Base-by-base conservation (phyloP, 805 yeast genomes). In the Candida manassasensis region DNA sequence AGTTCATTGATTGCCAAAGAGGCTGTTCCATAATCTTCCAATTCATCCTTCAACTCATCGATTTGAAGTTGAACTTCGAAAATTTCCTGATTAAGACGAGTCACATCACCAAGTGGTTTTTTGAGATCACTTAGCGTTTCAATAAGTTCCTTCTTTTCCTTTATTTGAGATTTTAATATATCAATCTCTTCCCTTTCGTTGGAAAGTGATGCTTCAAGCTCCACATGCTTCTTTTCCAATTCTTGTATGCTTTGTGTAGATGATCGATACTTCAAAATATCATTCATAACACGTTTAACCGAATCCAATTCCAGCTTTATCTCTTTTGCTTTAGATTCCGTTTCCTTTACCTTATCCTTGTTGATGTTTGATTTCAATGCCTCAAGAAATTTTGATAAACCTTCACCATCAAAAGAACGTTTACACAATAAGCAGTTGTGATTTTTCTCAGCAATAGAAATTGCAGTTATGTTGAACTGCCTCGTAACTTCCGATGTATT, bases 341-440 rank as follows among this genome's bases (percentile, higher is more conserved):
- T 51, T 37, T 56, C 53, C 11, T 52, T 50, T 14, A 54, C 49
- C 10, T 52, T 55, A 40, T 54, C 50, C 3, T 56, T 48, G 19
- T 53, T 49, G 13, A 64, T 50, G 34, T 56, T 61, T 3, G 47
- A 44, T 32, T 56, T 44, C 12, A 66, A 42, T n/a, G 53, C 54
- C 6, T 34, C 39, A 4, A 62, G 35, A 32, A 67, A 67, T 4
- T 36, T 39, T 2, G 48, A 38, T 15, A 60, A 45, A n/a, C 57
- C 63, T 1, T 50, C 56, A 7, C 61, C 63, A 11, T 72, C 73
- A 57, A 88, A 84, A 9, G 71, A 65, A 34, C 95, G 67, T 13
- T 75, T 73, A 55, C 97, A 90, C 29, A 89, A 61, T 28, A 80
- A 61, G 56, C 97, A 90, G 32, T 74, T 66, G 8, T 78, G 69